A percentile compares a stretch with the other conserved stretches of the same genome.
Evolutionary conservation across 1,284 basidiomycete genomes (phyloP).

Genomic region (Sporisorium sorghi): DNA sequence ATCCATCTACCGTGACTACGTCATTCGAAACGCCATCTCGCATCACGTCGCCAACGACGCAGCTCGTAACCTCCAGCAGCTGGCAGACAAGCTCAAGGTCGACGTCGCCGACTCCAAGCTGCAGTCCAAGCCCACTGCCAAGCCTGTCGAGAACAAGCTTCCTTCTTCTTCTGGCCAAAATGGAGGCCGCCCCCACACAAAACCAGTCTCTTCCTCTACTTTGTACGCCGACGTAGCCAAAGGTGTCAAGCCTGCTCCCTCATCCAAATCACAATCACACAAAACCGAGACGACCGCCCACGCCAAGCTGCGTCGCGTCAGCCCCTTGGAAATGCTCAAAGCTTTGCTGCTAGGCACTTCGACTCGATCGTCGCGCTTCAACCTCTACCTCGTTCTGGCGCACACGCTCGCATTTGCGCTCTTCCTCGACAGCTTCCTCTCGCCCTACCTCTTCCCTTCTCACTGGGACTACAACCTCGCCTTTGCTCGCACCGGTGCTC

Average conservation of each 20-base stretch:
- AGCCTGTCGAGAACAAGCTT: slow-evolving; percentile 37
- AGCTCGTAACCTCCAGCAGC: slow-evolving; percentile 42
- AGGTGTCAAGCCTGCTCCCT: slow-evolving; percentile 20
- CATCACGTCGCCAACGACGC: slow-evolving; percentile 24
- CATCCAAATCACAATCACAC: neutral
- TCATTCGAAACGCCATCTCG: slow-evolving; percentile 41
- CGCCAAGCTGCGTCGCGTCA: slow-evolving; percentile 19
- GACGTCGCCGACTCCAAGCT: slow-evolving; percentile 43
- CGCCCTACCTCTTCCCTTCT: slow-evolving; percentile 67
- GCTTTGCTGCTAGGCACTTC: slow-evolving; percentile 55
- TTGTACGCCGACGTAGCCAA: slow-evolving; percentile 44
- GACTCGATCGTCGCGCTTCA: slow-evolving; percentile 50
- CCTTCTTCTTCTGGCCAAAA: slow-evolving; percentile 30
- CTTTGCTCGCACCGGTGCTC: slow-evolving; percentile 63
- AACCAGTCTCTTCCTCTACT: slow-evolving; percentile 15
- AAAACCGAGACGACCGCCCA: slow-evolving; percentile 1
- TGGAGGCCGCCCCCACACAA: slow-evolving; percentile 7
- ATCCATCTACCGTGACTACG: slow-evolving; percentile 48
- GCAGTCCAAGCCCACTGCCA: slow-evolving; percentile 27
- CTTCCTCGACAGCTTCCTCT: slow-evolving; percentile 64
- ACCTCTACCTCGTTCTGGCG: slow-evolving; percentile 47
- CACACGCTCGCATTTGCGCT: slow-evolving; percentile 61
- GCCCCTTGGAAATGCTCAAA: slow-evolving; percentile 36
- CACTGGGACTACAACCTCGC: slow-evolving; percentile 63
- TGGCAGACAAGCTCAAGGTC: slow-evolving; percentile 47